Percentiles rank a stretch among this genome's conserved stretches.
These are phyloP conservation scores for Diplodia corticola DNA, from an alignment of 2,329 filamentous ascomycete species.

Conservation along the genomic window DNA sequence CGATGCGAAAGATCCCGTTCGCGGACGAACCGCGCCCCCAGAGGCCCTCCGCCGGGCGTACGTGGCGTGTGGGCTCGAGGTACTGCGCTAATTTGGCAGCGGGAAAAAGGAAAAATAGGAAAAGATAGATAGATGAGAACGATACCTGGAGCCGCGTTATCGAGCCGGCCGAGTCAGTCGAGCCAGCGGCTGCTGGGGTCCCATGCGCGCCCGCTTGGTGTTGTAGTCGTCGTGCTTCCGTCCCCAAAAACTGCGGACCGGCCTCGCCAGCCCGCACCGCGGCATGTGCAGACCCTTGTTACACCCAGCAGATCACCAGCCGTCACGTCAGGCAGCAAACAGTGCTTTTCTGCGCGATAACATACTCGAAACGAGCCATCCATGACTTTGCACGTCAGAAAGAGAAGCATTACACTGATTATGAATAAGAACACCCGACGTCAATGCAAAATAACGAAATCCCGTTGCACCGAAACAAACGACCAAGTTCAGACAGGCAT, in stretches of 20 bases:
- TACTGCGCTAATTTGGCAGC: not conserved
- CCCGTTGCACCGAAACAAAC: slow-evolving; percentile 1
- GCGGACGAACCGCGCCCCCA: not conserved
- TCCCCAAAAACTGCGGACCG: not conserved
- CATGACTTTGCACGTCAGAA: not conserved
- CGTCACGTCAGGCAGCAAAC: slow-evolving; percentile 11
- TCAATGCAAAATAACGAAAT: slow-evolving; percentile 3
- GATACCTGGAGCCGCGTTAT: not conserved
- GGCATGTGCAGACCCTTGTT: slow-evolving; percentile 12
- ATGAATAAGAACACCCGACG: slow-evolving; percentile 2
- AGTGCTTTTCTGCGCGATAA: slow-evolving; percentile 15
- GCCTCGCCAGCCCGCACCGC: not conserved
- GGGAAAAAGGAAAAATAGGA: not conserved
- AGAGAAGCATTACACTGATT: slow-evolving; percentile 13
- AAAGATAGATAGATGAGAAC: not conserved
- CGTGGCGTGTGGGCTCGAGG: slow-evolving; percentile 3
- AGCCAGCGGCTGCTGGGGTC: not conserved
- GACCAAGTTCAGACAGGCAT: slow-evolving; percentile 2
- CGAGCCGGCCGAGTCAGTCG: not conserved
- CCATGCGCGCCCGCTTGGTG: not conserved
- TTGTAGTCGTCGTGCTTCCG: slow-evolving; percentile 6
- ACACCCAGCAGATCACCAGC: slow-evolving; percentile 6
- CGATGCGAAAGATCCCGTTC: slow-evolving; percentile 7
- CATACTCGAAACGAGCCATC: slow-evolving; percentile 14
- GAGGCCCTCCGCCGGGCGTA: not conserved